Conservation (phyloP, 73 alveolate species). For the Paramecium sexaurelia region DNA sequence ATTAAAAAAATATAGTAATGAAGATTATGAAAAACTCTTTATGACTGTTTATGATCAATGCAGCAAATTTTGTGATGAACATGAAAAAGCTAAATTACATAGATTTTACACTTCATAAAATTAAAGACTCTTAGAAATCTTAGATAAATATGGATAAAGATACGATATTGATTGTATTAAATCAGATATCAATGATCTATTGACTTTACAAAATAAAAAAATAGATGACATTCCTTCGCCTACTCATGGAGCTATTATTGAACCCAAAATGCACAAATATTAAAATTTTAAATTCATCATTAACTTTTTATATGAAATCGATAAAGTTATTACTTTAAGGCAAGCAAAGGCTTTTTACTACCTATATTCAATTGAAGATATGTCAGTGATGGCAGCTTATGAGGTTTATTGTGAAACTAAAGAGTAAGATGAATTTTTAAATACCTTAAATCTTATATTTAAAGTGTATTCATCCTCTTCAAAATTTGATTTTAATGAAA, state of each 20-base stretch:
- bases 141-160: constrained; percentile 46
- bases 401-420: constrained; percentile 53
- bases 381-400: constrained; percentile 55
- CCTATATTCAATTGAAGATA: constrained; percentile 39
- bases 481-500: constrained; percentile 27
- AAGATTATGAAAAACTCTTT: constrained; percentile 47
- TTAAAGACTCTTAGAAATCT: constrained; percentile 22
- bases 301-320: constrained; percentile 2
- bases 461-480: neutral
- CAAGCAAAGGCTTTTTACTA: constrained; percentile 8
- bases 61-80: constrained; percentile 4
- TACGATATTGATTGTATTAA: neutral
- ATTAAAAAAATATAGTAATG: constrained; percentile 27
- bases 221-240: constrained; percentile 45
- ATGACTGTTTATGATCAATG: constrained; percentile 33
- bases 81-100: constrained; percentile 11
- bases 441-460: neutral
- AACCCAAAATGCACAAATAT: constrained; percentile 37
- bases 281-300: constrained; percentile 31
- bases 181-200: constrained; percentile 13
- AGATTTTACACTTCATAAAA: neutral
- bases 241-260: constrained; percentile 9
- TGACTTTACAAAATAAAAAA: neutral
- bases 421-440: constrained; percentile 39
- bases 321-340: constrained; percentile 31